These are phyloP conservation scores for Aeschynomene evenia DNA, from an alignment of 306 rosid species.

Conservation along the genomic window DNA sequence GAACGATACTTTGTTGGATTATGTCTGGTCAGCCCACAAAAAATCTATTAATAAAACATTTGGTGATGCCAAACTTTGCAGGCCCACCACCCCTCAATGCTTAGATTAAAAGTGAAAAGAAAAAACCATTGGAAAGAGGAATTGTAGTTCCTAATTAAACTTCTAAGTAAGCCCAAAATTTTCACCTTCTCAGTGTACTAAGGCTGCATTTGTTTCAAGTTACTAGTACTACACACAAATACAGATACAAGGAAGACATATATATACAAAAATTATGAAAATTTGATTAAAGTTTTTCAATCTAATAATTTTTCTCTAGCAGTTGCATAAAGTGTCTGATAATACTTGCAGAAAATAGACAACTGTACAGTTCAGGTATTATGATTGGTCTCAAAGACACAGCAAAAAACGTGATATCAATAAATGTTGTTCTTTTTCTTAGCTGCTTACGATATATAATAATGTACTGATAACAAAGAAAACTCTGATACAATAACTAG, in stretches of 20 bases:
- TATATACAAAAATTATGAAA: too few species aligned
- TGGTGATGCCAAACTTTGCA: neutral
- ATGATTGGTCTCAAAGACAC: neutral
- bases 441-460: neutral
- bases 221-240: too few species aligned
- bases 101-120: constrained; percentile 2
- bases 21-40: neutral
- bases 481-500: neutral
- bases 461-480: neutral
- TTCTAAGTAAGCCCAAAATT: neutral
- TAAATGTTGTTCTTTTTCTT: neutral
- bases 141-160: too few species aligned
- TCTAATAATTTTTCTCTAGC: too few species aligned
- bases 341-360: neutral
- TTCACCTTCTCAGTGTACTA: neutral
- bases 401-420: neutral
- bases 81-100: neutral
- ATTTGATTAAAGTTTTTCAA: too few species aligned
- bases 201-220: too few species aligned
- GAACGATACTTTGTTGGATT: neutral
- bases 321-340: too few species aligned
- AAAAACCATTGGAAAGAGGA: too few species aligned
- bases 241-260: too few species aligned
- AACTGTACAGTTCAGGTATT: neutral
- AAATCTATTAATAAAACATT: neutral